These are phyloP conservation scores for Backusella tarrabulga DNA, from an alignment of 192 early-diverging fungal species.

Conservation along the genomic window DNA sequence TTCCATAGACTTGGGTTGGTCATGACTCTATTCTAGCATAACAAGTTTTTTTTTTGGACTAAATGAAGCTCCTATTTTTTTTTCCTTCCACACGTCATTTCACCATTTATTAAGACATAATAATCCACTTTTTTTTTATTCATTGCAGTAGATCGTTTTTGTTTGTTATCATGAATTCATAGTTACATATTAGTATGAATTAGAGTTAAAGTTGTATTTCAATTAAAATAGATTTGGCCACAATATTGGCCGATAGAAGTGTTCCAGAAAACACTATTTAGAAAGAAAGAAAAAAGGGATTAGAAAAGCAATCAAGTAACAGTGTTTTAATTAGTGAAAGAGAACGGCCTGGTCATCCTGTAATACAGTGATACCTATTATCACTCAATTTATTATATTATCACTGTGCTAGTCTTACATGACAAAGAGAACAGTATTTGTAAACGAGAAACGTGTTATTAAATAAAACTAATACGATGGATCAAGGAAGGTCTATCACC, in stretches of 20 bases:
- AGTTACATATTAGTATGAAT: background rate
- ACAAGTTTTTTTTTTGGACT: background rate
- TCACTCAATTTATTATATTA: too few species aligned
- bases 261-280: background rate
- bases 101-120: too few species aligned
- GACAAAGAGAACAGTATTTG: background rate
- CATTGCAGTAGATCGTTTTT: background rate
- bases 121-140: too few species aligned
- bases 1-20: background rate
- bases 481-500: background rate
- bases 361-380: background rate
- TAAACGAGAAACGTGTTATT: background rate
- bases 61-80: too few species aligned
- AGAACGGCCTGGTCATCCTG: background rate
- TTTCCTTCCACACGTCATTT: background rate
- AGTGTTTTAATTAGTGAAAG: background rate
- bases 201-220: background rate
- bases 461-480: background rate
- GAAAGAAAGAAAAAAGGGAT: background rate
- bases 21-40: background rate
- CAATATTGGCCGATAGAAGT: background rate
- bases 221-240: background rate
- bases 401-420: background rate
- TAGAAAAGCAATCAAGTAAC: background rate
- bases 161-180: background rate